phyloP scores from a whole-genome alignment of 78 protist genomes.

The Neovahlkampfia damariscottae region DNA sequence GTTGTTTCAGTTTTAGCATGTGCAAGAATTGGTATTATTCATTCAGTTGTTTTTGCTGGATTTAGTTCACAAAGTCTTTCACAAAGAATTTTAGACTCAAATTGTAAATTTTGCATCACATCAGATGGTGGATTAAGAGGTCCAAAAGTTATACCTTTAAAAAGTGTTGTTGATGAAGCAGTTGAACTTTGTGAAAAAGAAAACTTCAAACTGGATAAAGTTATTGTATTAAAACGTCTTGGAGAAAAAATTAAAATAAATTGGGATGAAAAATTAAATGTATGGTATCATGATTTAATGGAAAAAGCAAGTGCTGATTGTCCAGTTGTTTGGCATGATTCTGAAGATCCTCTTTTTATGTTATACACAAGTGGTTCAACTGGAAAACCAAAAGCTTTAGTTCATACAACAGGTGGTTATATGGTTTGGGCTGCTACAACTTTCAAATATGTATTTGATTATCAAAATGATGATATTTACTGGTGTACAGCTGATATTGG shows the following conservation, averaged over 20 bases:
- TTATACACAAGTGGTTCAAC: constrained; percentile 94
- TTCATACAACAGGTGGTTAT: constrained; percentile 81
- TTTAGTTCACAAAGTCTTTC: constrained; percentile 53
- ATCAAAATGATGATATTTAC: constrained; percentile 76
- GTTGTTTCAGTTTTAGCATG: constrained; percentile 86
- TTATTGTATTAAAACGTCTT: constrained; percentile 19
- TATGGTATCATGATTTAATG: constrained; percentile 9
- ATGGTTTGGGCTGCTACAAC: constrained; percentile 62
- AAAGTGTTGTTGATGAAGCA: constrained; percentile 40
- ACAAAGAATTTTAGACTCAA: constrained; percentile 42
- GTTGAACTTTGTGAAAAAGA: neutral
- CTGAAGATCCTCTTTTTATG: constrained; percentile 86
- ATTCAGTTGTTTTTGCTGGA: constrained; percentile 76
- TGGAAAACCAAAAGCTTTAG: constrained; percentile 89
- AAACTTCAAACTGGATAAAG: neutral
- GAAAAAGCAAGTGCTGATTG: neutral
- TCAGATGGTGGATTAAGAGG: constrained; percentile 66
- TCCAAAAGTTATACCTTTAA: constrained; percentile 36
- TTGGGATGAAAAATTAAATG: constrained; percentile 19
- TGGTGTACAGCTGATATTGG: constrained; percentile 84
- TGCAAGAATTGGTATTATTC: constrained; percentile 92
- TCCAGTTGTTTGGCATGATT: constrained; percentile 42
- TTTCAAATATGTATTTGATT: constrained; percentile 69
- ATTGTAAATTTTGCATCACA: constrained; percentile 50
- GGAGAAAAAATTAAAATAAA: neutral